Percentiles rank a stretch among this genome's conserved stretches.
Evolutionary conservation across 805 yeast species (phyloP).

Genomic region (Ogataea parapolymorpha): DNA sequence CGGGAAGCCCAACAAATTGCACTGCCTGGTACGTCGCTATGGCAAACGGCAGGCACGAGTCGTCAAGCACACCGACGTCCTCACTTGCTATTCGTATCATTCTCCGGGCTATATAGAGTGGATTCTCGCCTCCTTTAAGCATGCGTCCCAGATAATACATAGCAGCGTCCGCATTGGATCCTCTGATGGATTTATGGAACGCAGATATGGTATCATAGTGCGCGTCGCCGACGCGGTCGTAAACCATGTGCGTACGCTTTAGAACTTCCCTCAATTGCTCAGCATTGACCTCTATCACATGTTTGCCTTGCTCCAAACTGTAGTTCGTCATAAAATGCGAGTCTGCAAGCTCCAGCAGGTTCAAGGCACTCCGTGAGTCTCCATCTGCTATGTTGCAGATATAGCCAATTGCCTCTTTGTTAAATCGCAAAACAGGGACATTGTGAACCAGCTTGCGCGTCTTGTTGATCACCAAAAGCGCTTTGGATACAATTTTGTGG

Average conservation of each 20-base stretch:
- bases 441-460: conserved; percentile 52
- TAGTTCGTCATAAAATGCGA: conserved; percentile 39
- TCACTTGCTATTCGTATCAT: conserved; percentile 95
- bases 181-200: conserved; percentile 89
- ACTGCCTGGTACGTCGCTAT: conserved; percentile 81
- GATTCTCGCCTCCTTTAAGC: conserved; percentile 94
- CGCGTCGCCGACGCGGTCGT: conserved; percentile 85
- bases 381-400: conserved; percentile 78
- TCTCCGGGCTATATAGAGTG: conserved; percentile 81
- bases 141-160: conserved; percentile 81
- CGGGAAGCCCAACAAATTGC: conserved; percentile 92
- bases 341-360: conserved; percentile 70
- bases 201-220: conserved; percentile 97
- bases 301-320: conserved; percentile 7
- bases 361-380: conserved; percentile 82
- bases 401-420: conserved; percentile 58
- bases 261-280: conserved; percentile 40
- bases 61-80: conserved; percentile 86
- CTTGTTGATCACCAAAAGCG: conserved; percentile 56
- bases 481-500: conserved; percentile 50
- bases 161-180: conserved; percentile 87
- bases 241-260: conserved; percentile 54
- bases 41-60: conserved; percentile 81
- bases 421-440: conserved; percentile 49
- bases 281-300: conserved; percentile 36